A percentile compares a stretch with the other conserved stretches of the same genome.
phyloP scores from a whole-genome alignment of 352 stramenopile species.

The Sclerospora graminicola region DNA sequence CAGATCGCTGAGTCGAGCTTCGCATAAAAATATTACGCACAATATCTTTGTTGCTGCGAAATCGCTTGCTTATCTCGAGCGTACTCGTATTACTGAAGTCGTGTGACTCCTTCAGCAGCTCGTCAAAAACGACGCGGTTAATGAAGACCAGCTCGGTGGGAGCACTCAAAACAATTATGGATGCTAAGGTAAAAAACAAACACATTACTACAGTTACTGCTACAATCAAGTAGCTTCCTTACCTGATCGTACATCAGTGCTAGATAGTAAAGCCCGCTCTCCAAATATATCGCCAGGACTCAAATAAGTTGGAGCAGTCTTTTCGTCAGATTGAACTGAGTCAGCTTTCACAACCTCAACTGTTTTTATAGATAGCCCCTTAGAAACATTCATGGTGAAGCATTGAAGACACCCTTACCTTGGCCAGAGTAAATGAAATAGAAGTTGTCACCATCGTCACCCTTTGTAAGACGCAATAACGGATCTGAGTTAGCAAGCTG shows the following conservation, averaged over 20 bases:
- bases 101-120: slow-evolving; percentile 53
- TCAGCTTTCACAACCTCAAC: slow-evolving; percentile 47
- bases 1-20: slow-evolving; percentile 46
- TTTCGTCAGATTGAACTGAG: slow-evolving; percentile 7
- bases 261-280: slow-evolving; percentile 55
- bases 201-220: background rate
- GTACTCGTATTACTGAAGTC: slow-evolving; percentile 26
- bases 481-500: background rate
- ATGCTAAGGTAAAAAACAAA: slow-evolving; percentile 21
- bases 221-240: background rate
- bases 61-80: slow-evolving; percentile 66
- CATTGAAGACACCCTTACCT: slow-evolving; percentile 18
- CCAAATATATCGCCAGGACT: slow-evolving; percentile 78
- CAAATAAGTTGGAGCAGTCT: too few relatives aligned
- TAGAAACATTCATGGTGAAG: background rate
- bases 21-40: slow-evolving; percentile 80
- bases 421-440: slow-evolving; percentile 68
- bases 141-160: slow-evolving; percentile 58
- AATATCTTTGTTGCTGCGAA: slow-evolving; percentile 82
- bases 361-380: slow-evolving; percentile 8
- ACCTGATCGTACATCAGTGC: slow-evolving; percentile 52
- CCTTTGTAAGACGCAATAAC: slow-evolving; percentile 19
- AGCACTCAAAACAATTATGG: slow-evolving; percentile 39
- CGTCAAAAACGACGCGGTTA: slow-evolving; percentile 52
- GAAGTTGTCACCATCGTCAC: slow-evolving; percentile 65